phyloP scores from a whole-genome alignment of 192 early-diverging fungal genomes.

The Paraglomus occultum region DNA sequence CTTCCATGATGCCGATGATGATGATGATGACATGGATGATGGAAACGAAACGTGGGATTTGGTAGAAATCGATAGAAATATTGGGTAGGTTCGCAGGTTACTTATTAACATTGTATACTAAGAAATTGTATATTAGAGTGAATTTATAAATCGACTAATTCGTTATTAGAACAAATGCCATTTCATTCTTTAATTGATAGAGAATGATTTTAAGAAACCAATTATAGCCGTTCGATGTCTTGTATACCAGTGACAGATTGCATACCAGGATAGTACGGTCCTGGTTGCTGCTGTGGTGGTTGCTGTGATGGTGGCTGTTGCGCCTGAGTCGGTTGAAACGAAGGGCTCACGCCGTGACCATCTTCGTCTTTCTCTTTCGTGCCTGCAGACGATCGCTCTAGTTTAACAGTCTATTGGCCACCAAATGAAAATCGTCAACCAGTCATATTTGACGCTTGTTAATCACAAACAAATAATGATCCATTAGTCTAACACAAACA shows the following conservation, averaged over 20 bases:
- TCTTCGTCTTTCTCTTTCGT: slow-evolving; percentile 53
- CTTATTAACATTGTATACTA: no score
- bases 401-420: slow-evolving; percentile 47
- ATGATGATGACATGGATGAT: slow-evolving; percentile 4
- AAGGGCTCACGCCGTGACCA: slow-evolving; percentile 26
- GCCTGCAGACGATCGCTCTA: slow-evolving; percentile 46
- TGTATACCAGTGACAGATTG: no score
- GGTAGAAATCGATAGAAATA: no score
- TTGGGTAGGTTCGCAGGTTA: no score
- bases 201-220: no score
- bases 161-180: no score
- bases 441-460: not conserved
- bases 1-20: slow-evolving; percentile 25
- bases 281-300: slow-evolving; percentile 16
- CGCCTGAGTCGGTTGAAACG: slow-evolving; percentile 32
- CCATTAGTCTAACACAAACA: slow-evolving; percentile 12
- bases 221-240: no score
- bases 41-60: no score
- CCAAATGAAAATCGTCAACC: not conserved
- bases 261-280: no score
- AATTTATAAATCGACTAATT: no score
- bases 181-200: no score
- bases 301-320: slow-evolving; percentile 32
- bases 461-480: not conserved
- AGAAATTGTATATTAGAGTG: no score